Percentiles rank a stretch among this genome's conserved stretches.
phyloP scores from a whole-genome alignment of 1,139 yeast genomes.

The Saccharomyces hybrid region DNA sequence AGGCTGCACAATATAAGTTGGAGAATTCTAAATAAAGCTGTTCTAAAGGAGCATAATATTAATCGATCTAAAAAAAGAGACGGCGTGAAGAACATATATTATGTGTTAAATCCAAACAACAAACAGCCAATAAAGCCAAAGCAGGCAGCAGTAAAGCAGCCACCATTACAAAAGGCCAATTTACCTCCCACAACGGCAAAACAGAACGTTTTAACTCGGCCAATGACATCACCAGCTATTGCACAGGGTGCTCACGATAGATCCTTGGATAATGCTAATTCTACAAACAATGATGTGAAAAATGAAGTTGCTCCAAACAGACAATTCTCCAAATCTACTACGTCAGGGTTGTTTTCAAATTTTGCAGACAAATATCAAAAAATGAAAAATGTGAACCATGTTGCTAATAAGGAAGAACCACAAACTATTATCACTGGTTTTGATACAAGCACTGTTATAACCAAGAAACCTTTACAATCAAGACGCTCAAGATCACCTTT shows the following conservation, averaged over 20 bases:
- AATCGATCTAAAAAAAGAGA: constrained; percentile 28
- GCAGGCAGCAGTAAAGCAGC: neutral
- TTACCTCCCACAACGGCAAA: neutral
- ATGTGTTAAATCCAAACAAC: constrained; percentile 22
- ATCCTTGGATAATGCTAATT: neutral
- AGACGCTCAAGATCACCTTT: constrained; percentile 2
- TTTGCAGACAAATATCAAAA: constrained; percentile 1
- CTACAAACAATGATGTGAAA: neutral
- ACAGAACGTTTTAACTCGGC: neutral
- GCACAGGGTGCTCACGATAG: constrained; percentile 2
- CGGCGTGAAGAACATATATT: constrained; percentile 30
- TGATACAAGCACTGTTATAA: constrained; percentile 17
- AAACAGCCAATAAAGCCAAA: neutral
- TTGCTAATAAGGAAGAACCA: constrained; percentile 14
- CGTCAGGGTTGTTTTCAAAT: constrained; percentile 37
- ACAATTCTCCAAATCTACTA: constrained; percentile 54
- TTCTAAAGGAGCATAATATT: constrained; percentile 23
- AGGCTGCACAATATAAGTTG: constrained; percentile 29
- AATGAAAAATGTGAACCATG: neutral
- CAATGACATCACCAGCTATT: constrained; percentile 3
- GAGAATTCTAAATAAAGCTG: constrained; percentile 30
- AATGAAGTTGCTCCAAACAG: neutral
- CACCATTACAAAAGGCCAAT: neutral
- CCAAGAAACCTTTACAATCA: constrained; percentile 7
- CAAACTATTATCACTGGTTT: constrained; percentile 21